A percentile compares a stretch with the other conserved stretches of the same genome.
phyloP scores from a whole-genome alignment of 345 rosid species.

The Brassica carinata region DNA sequence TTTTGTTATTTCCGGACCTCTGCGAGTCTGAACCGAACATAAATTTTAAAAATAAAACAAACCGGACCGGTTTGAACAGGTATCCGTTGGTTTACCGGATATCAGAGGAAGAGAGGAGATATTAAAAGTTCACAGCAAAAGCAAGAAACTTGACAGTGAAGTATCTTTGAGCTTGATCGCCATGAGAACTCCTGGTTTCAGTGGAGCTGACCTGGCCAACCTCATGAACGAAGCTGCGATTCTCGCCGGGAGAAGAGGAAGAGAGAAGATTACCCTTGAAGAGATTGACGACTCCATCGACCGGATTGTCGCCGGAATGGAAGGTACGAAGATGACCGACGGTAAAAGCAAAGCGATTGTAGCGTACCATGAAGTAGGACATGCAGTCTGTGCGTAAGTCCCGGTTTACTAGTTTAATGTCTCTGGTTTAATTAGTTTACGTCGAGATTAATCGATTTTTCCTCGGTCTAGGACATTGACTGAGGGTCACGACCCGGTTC shows the following conservation, averaged over 20 bases:
- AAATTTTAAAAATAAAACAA: not conserved
- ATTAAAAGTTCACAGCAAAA: slow-evolving; percentile 65
- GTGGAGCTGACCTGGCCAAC: slow-evolving; percentile 83
- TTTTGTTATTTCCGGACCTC: not conserved
- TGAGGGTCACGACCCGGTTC: slow-evolving; percentile 70
- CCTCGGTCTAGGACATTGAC: slow-evolving; percentile 52
- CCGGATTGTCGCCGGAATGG: slow-evolving; percentile 74
- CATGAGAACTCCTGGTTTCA: slow-evolving; percentile 79
- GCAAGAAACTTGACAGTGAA: slow-evolving; percentile 66
- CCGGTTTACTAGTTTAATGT: not conserved
- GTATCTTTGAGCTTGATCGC: slow-evolving; percentile 58
- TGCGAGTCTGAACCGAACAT: not conserved
- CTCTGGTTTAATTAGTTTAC: not conserved
- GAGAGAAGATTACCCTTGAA: slow-evolving; percentile 49
- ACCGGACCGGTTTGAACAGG: slow-evolving; percentile 41
- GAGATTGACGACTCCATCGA: slow-evolving; percentile 79
- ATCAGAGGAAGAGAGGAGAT: slow-evolving; percentile 77
- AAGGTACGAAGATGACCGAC: slow-evolving; percentile 66
- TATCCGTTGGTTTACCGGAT: slow-evolving; percentile 67
- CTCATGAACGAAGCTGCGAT: slow-evolving; percentile 84
- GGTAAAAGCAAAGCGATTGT: slow-evolving; percentile 71
- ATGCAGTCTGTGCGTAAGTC: slow-evolving; percentile 66
- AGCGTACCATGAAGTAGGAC: slow-evolving; percentile 81
- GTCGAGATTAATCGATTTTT: not conserved
- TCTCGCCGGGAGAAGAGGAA: slow-evolving; percentile 75